Base-by-base conservation (phyloP, 148 eudicot genomes). In the Heliamphora exappendiculata region DNA sequence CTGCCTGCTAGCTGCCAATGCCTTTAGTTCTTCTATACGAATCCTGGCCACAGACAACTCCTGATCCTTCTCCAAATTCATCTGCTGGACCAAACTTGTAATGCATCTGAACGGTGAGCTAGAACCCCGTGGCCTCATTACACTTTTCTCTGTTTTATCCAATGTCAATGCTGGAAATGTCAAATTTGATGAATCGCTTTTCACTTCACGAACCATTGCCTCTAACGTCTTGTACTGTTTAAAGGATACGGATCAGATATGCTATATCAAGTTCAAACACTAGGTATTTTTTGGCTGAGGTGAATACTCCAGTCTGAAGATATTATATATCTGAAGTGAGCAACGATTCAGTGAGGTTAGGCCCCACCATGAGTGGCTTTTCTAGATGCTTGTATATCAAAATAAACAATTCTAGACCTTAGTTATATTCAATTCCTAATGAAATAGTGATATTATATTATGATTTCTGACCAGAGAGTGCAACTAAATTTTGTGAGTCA, bases 101-200 rank as follows among this genome's bases (percentile, higher is more conserved):
- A 90, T 90, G 84, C 93, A 90, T 80, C 84, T 86, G 87, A 90
- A 90, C 28, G 93, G 93, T 44, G 93, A 90, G 84, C 89, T 83
- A 19, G 93, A 90, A 76, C 93, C 89, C 82, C 91, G 85, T 60
- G 84, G 68, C 79, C 84, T 88, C 29, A 78, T 51, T 55, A 79
- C 70, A 67, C 65, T 75, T 83, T 83, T 84, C 65, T 86, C 93
- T 42, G 81, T 68, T 72, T 76, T 89, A 28, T 86, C 88, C 62
- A 47, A 71, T 14, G 62, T 66, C 36, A 82, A 45, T 20, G 64
- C 58, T 33, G 57, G 74, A 83, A 83, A 74, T 77, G 58, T 57
- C 53, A 78, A 67, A 49, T 78, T 74, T 70, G 85, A 73, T 42
- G 84, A 19, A 74, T 90, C 84, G 17, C 70, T 83, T 74, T 73